Percentiles rank a stretch among this genome's conserved stretches.
phyloP scores from a whole-genome alignment of 106 monocot genomes.

The Acanthochlamys bracteata region DNA sequence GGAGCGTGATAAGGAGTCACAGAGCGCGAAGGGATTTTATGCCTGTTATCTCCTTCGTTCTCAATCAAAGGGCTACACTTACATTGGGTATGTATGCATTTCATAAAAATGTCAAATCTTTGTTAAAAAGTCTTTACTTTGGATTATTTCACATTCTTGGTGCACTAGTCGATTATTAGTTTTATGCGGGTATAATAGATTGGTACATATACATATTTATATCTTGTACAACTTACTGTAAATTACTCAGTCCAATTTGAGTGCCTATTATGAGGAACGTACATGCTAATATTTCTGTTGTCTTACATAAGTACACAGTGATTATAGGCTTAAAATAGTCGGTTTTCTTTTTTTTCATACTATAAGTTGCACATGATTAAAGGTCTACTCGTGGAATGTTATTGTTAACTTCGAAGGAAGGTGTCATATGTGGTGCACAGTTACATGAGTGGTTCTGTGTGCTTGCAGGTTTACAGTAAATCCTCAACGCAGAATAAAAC shows the following conservation, averaged over 20 bases:
- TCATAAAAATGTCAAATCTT: too few relatives aligned
- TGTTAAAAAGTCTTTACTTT: neutral
- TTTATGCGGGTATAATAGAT: neutral
- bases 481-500: constrained; percentile 74
- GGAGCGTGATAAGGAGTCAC: neutral
- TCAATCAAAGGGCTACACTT: constrained; percentile 57
- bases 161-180: neutral
- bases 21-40: constrained; percentile 40
- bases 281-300: too few relatives aligned
- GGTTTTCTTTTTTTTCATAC: too few relatives aligned
- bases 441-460: neutral
- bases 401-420: too few relatives aligned
- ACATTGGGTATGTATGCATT: constrained; percentile 47
- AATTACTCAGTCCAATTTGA: neutral
- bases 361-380: too few relatives aligned
- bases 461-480: constrained; percentile 68
- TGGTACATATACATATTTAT: neutral
- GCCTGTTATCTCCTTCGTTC: constrained; percentile 83
- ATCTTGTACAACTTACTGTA: neutral
- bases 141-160: neutral
- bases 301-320: too few relatives aligned
- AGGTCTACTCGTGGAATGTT: too few relatives aligned
- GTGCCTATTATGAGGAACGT: too few relatives aligned
- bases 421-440: too few relatives aligned
- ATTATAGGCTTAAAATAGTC: too few relatives aligned